Evolutionary conservation across 768 basidiomycete species (phyloP).

Genomic region (Naganishia vaughanmartiniae): DNA sequence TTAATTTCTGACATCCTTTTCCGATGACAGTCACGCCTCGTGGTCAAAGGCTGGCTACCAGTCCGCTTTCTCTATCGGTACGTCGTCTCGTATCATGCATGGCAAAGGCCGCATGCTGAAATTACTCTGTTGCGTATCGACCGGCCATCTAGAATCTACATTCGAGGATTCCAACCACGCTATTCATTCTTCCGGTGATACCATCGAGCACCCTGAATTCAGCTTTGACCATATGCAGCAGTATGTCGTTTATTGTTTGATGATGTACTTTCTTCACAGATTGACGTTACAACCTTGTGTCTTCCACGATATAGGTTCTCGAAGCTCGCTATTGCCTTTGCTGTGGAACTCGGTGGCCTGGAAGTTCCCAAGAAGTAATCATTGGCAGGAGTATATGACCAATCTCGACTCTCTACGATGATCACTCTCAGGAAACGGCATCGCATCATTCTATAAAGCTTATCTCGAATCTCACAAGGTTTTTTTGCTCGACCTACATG

Average conservation of each 20-base stretch:
- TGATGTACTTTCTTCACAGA: too few relatives aligned
- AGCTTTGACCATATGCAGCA: conserved; percentile 82
- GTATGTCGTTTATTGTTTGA: conserved; percentile 38
- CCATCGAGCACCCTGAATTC: conserved; percentile 80
- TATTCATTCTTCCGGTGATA: conserved; percentile 77
- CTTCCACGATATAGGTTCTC: conserved; percentile 57
- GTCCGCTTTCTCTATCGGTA: conserved; percentile 77
- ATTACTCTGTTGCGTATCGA: conserved; percentile 53
- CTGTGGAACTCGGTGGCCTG: conserved; percentile 67
- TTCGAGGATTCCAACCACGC: conserved; percentile 62
- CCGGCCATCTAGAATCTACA: conserved; percentile 46
- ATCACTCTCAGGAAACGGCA: too few relatives aligned
- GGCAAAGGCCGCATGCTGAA: conserved; percentile 61
- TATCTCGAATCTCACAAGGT: not conserved
- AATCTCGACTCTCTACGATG: too few relatives aligned
- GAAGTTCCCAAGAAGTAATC: conserved; percentile 29
- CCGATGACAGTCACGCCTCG: conserved; percentile 59
- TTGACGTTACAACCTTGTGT: not conserved
- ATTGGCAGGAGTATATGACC: too few relatives aligned
- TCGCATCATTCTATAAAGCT: not conserved
- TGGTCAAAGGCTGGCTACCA: conserved; percentile 85
- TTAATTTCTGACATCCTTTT: not conserved
- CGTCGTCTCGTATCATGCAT: conserved; percentile 42
- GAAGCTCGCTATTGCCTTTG: conserved; percentile 75
- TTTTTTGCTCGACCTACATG: not conserved